Evolutionary conservation across 805 yeast species (phyloP), one percentile per base, ranked within the genome.

Genomic region (Ogataea haglerorum): DNA sequence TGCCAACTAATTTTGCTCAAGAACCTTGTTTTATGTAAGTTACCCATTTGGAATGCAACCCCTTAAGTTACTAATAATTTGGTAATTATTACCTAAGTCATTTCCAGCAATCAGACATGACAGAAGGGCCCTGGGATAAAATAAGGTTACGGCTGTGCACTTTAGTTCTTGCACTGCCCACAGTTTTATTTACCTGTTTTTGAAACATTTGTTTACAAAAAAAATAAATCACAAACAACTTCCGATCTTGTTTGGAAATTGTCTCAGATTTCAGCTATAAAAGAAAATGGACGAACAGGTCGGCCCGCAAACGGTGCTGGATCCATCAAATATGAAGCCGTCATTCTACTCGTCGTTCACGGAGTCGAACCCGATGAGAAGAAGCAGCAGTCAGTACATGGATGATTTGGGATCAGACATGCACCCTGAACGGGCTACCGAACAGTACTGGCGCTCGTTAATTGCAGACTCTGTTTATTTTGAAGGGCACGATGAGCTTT

Each of bases 381-480:
- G 40, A 21, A 45, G 53, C 13, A 43, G 45, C 15, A 44, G 49
- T 22, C 53, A 48, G 23, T 51, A 49, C 40, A 32, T 45, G 33
- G 43, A 43, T 27, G 52, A 51, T 18, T 14, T 36, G 13, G 41
- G 40, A 5, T 29, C 42, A 8, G 42, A 45, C 3, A 26, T 48
- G 3, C 8, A 45, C 8, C 30, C 45, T 5, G 56, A 53, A 23
- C 12, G 19, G 18, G 45, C 48, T 29, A 46, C 48, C 27, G 61
- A 57, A 19, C 46, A 50, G 15, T 55, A 51, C 31, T 76, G 82
- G 82, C 42, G 53, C 2, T 45, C 60, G 1, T 48, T 76, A 4
- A 65, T 75, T 28, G 65, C 76, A 3, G 52, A 65, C 10, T 76
- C 81, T 5, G 81, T 75, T 0, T 76, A 73, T 48, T 80, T 75